Evolutionary conservation across 1,284 basidiomycete species (phyloP), one percentile per base, ranked within the genome.

Genomic region (Tremellales sp.): DNA sequence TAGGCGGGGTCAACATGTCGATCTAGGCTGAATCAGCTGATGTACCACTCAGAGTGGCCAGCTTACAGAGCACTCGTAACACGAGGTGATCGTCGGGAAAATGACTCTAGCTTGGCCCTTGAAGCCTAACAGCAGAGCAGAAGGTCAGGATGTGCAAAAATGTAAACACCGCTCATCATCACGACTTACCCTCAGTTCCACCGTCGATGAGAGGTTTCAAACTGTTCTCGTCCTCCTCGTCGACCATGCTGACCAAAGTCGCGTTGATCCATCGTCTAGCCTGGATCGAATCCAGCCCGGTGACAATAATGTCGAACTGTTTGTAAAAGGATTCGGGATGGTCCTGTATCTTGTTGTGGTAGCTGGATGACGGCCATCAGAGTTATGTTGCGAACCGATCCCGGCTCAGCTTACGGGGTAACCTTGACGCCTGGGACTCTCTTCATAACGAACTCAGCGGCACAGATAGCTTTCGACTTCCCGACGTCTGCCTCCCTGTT

Each of bases 211-310:
- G 79, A n/a, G 95, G 95, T 66, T 97, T 98, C 64, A 97, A 67
- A 57, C 87, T 91, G 60, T 97, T 91, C 29, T 87, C 87, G 58
- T 87, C 85, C 45, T 92, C 87, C 21, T 84, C 78, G 67, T 95
- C 91, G 6, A 97, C 92, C 68, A 98, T 80, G 61, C 89, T 86
- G 24, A 97, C 91, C 14, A 99, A 81, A 12, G 92, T 99, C 1
- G 93, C 92, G 65, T 97, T 98, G 72, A 99, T 98, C 95, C 95
- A 99, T 50, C 95, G 81, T 28, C 95, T 81, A 4, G 95, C 95
- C 70, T 93, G 87, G 45, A 97, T 87, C 4, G 92, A 97, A 71
- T 99, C 95, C n/a, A 99, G 81, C 5, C 95, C 95, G 59, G 95
- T 97, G 50, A 99, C 90, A 61, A 99, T 82, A 43, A 98, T 79